Conservation (phyloP, 1,284 basidiomycete genomes). For the Porogramme epimiltina region DNA sequence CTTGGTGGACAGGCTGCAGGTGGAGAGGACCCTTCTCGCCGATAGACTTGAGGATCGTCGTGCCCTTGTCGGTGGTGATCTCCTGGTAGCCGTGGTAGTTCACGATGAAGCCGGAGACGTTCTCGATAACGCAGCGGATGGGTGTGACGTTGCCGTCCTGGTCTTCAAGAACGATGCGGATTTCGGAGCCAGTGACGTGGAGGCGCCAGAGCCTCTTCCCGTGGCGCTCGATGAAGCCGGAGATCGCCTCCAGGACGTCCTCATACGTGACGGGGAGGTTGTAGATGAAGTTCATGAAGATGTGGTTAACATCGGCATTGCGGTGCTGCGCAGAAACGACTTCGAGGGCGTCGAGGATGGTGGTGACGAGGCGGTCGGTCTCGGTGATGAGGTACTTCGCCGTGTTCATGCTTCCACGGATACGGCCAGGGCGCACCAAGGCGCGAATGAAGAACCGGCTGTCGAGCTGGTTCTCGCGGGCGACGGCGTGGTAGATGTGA, state of each 20-base stretch:
- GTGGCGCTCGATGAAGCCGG: slow-evolving; percentile 97
- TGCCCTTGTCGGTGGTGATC: slow-evolving; percentile 94
- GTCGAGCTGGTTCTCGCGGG: slow-evolving; percentile 95
- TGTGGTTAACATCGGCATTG: slow-evolving; percentile 94
- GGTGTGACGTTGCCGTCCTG: slow-evolving; percentile 91
- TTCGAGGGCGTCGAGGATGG: slow-evolving; percentile 93
- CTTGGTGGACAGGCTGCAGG: slow-evolving; percentile 88
- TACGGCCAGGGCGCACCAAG: slow-evolving; percentile 92
- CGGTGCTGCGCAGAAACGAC: slow-evolving; percentile 86
- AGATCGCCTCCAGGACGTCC: slow-evolving; percentile 93
- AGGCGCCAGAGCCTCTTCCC: slow-evolving; percentile 98
- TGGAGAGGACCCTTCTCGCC: slow-evolving; percentile 94
- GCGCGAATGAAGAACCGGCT: slow-evolving; percentile 98
- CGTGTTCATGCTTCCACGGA: slow-evolving; percentile 89
- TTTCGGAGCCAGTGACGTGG: slow-evolving; percentile 97
- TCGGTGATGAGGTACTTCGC: slow-evolving; percentile 98
- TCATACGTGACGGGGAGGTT: slow-evolving; percentile 94
- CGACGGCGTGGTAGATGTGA: slow-evolving; percentile 96
- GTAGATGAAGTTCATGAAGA: slow-evolving; percentile 99
- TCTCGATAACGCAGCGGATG: slow-evolving; percentile 97
- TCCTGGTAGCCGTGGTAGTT: slow-evolving; percentile 99
- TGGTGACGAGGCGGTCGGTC: slow-evolving; percentile 95
- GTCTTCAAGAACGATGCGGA: slow-evolving; percentile 93
- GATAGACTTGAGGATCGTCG: slow-evolving; percentile 93
- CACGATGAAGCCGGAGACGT: slow-evolving; percentile 98